Evolutionary conservation across 495 filamentous ascomycete genomes (phyloP).

Genomic region (Aspergillus affinis): DNA sequence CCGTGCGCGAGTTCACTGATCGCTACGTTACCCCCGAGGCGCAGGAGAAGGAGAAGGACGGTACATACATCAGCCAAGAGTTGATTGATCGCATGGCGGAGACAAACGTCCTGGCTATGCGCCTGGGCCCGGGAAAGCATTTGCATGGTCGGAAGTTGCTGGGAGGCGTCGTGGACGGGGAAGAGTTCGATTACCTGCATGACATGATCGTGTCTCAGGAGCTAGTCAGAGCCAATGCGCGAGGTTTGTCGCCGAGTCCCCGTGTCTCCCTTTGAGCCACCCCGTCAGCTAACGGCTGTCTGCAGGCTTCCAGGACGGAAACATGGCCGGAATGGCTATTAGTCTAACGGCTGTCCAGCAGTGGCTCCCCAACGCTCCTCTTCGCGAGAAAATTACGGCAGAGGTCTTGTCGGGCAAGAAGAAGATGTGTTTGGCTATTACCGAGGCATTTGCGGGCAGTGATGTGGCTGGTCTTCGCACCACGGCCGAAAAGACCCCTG

Average conservation of each 20-base stretch:
- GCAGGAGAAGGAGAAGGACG: slow-evolving; percentile 72
- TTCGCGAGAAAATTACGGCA: slow-evolving; percentile 63
- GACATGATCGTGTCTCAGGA: slow-evolving; percentile 78
- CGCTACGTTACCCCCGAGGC: slow-evolving; percentile 71
- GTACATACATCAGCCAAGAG: slow-evolving; percentile 72
- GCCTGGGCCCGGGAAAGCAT: slow-evolving; percentile 81
- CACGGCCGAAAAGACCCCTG: slow-evolving; percentile 76
- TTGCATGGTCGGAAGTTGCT: slow-evolving; percentile 68
- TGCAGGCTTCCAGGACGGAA: slow-evolving; percentile 53
- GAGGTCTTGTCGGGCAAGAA: slow-evolving; percentile 81
- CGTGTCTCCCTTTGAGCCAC: background rate
- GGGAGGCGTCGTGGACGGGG: slow-evolving; percentile 67
- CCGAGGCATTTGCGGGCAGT: slow-evolving; percentile 85
- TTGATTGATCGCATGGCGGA: slow-evolving; percentile 76
- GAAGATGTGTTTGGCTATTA: slow-evolving; percentile 85
- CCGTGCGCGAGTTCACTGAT: slow-evolving; percentile 73
- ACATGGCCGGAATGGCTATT: slow-evolving; percentile 80
- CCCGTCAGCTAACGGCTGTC: background rate
- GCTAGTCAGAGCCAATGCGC: slow-evolving; percentile 63
- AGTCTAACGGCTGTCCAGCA: slow-evolving; percentile 78
- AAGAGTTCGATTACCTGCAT: slow-evolving; percentile 88
- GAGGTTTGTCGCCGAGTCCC: slow-evolving; percentile 41
- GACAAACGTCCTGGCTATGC: slow-evolving; percentile 75
- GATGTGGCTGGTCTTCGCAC: slow-evolving; percentile 83
- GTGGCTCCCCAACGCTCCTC: slow-evolving; percentile 65